A percentile compares a stretch with the other conserved stretches of the same genome.
These are phyloP conservation scores for Aspergillus sp. DNA, from an alignment of 2,329 filamentous ascomycete species.

Conservation along the genomic window DNA sequence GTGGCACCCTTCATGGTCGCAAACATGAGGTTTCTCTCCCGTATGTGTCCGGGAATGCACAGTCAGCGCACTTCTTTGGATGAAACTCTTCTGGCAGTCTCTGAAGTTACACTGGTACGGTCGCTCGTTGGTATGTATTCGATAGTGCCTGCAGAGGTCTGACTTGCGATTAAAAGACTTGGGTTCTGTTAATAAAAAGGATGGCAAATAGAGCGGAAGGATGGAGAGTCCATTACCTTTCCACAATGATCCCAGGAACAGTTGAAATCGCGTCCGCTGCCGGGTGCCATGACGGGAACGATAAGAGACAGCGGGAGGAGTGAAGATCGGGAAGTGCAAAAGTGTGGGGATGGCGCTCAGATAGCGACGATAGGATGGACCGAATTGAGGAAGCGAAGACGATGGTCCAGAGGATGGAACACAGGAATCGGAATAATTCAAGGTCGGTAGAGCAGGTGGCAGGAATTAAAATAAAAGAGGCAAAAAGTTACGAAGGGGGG, in stretches of 20 bases:
- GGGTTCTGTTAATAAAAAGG: slow-evolving; percentile 1
- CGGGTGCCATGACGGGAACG: slow-evolving; percentile 37
- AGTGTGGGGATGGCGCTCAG: slow-evolving; percentile 2
- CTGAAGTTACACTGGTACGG: slow-evolving; percentile 47
- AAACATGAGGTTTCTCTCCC: slow-evolving; percentile 46
- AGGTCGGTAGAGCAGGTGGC: not conserved
- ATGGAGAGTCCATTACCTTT: slow-evolving; percentile 35
- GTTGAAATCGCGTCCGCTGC: slow-evolving; percentile 43
- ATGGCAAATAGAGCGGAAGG: not conserved
- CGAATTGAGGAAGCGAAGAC: not conserved
- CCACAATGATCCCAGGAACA: slow-evolving; percentile 45
- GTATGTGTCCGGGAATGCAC: slow-evolving; percentile 47
- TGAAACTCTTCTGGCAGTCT: slow-evolving; percentile 49
- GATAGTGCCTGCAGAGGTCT: slow-evolving; percentile 47
- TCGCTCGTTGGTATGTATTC: slow-evolving; percentile 50
- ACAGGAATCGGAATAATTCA: not conserved
- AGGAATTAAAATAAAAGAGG: not conserved
- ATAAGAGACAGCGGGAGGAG: not conserved
- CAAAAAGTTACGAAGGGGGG: not conserved
- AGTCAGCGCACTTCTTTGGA: slow-evolving; percentile 49
- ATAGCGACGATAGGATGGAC: not conserved
- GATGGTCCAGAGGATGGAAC: not conserved
- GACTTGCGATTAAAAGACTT: slow-evolving; percentile 52
- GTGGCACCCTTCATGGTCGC: slow-evolving; percentile 42
- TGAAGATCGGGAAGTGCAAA: not conserved